phyloP scores from a whole-genome alignment of 208 protist genomes.

The Leishmania aethiopica region DNA sequence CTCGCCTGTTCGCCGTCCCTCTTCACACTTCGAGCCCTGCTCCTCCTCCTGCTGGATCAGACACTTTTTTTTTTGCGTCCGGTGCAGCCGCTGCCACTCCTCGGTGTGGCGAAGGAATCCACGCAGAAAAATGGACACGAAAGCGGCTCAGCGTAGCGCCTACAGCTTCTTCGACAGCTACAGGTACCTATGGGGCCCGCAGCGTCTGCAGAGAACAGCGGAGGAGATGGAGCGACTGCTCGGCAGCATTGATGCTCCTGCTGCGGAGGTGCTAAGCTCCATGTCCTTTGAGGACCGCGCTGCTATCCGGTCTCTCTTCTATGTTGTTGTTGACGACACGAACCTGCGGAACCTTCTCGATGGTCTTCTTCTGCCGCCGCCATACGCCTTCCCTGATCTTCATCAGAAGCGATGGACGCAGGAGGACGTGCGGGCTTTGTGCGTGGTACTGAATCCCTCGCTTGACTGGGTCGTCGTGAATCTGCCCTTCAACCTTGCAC shows the following conservation, averaged over 20 bases:
- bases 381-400: conserved; percentile 53
- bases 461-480: conserved; percentile 61
- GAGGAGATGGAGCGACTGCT: conserved; percentile 31
- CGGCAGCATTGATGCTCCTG: background rate
- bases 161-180: conserved; percentile 54
- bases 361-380: conserved; percentile 69
- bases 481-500: conserved; percentile 70
- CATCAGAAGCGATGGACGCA: conserved; percentile 34
- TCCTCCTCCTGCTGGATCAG: background rate
- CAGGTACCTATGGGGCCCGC: conserved; percentile 61
- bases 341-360: conserved; percentile 64
- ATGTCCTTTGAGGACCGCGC: conserved; percentile 67
- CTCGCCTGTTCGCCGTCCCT: background rate
- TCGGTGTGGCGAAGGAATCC: background rate
- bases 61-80: background rate
- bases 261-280: background rate
- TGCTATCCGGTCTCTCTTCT: conserved; percentile 61
- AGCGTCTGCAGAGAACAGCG: conserved; percentile 34
- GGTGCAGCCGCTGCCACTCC: background rate
- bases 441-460: conserved; percentile 38
- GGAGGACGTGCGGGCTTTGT: conserved; percentile 44
- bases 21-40: background rate
- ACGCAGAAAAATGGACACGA: background rate
- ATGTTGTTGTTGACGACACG: conserved; percentile 50
- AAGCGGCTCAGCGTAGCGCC: background rate